Percentiles rank a stretch among this genome's conserved stretches.
Conservation (phyloP, 2,329 filamentous ascomycete species). For the Penicillium aurantiogriseum region DNA sequence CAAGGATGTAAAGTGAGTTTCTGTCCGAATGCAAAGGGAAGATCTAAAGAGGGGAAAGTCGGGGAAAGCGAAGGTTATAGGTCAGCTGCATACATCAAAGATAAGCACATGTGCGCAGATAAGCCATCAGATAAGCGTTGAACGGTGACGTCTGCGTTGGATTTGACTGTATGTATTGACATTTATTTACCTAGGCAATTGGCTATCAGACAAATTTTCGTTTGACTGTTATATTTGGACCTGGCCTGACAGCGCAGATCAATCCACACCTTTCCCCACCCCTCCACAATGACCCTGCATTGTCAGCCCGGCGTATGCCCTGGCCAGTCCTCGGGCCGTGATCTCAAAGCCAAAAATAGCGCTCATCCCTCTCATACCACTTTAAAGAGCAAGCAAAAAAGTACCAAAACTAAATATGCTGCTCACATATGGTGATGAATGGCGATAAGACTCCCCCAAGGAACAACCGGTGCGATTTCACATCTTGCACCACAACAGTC, state of each 20-base stretch:
- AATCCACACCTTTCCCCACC: background rate
- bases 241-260: background rate
- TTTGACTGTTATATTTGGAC: background rate
- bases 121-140: background rate
- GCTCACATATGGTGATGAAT: constrained; percentile 25
- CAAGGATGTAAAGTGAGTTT: background rate
- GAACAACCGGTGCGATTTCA: constrained; percentile 7
- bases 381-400: background rate
- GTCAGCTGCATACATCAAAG: constrained; percentile 1
- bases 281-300: background rate
- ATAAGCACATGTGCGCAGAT: constrained; percentile 2
- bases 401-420: background rate
- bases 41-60: constrained; percentile 3
- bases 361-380: background rate
- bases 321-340: background rate
- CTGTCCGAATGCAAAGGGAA: too few species aligned
- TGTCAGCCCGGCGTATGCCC: background rate
- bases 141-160: background rate
- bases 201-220: background rate
- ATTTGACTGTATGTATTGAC: background rate
- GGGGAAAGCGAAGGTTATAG: background rate
- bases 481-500: background rate
- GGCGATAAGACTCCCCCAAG: constrained; percentile 23
- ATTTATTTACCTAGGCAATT: too few species aligned
- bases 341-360: background rate